Conservation (phyloP, 768 basidiomycete species). For the Paxillus ammoniavirescens region DNA sequence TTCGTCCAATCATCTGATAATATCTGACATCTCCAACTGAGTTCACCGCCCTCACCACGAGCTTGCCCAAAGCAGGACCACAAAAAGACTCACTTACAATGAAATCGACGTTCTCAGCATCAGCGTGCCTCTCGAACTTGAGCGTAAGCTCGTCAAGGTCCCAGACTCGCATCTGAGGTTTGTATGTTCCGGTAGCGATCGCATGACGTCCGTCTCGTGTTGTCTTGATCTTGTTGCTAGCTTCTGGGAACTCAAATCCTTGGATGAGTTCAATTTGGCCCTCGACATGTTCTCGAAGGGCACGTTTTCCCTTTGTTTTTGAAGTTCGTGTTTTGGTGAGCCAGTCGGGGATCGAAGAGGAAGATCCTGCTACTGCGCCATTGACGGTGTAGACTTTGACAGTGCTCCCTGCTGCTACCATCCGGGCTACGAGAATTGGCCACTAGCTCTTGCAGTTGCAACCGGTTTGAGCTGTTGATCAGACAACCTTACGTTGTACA, state of each 20-base stretch:
- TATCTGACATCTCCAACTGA: slow-evolving; percentile 49
- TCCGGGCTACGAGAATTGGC: slow-evolving; percentile 1
- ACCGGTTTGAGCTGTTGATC: background rate
- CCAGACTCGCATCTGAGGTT: slow-evolving; percentile 96
- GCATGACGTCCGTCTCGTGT: slow-evolving; percentile 92
- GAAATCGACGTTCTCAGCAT: slow-evolving; percentile 98
- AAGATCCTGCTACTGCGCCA: slow-evolving; percentile 82
- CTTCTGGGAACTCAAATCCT: slow-evolving; percentile 96
- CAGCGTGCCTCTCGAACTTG: slow-evolving; percentile 95
- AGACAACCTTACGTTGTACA: background rate
- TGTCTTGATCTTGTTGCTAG: slow-evolving; percentile 86
- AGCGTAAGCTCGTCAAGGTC: slow-evolving; percentile 89
- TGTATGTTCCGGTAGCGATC: slow-evolving; percentile 95
- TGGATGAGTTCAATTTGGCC: slow-evolving; percentile 90
- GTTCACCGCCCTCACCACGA: background rate
- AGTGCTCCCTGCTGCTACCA: slow-evolving; percentile 37
- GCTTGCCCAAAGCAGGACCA: background rate
- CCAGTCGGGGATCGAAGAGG: slow-evolving; percentile 95
- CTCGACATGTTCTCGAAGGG: slow-evolving; percentile 69
- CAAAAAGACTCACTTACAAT: slow-evolving; percentile 69
- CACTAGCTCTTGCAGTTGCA: background rate
- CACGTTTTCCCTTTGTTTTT: slow-evolving; percentile 57
- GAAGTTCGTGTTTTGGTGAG: slow-evolving; percentile 68
- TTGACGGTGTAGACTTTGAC: slow-evolving; percentile 96
- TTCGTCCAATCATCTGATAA: slow-evolving; percentile 99